Evolutionary conservation across 148 eudicot genomes (phyloP).

Genomic region (Nyssa sinensis): DNA sequence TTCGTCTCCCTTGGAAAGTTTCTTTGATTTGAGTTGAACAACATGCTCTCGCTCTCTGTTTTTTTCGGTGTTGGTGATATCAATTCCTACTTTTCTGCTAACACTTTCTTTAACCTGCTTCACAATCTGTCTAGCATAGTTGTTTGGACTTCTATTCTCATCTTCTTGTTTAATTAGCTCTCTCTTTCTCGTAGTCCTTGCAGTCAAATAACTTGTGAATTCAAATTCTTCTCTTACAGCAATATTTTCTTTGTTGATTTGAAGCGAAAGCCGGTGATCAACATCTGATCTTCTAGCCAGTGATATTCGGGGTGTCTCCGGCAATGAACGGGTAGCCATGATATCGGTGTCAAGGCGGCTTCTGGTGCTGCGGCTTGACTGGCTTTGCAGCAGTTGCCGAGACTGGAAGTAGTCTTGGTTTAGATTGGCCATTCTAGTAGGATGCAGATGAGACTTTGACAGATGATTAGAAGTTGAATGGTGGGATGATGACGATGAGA

Average conservation of each 20-base stretch:
- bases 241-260: conserved; percentile 54
- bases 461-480: neutral
- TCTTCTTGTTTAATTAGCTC: conserved; percentile 23
- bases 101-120: conserved; percentile 69
- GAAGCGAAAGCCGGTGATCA: conserved; percentile 58
- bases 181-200: conserved; percentile 24
- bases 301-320: conserved; percentile 47
- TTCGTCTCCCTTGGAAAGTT: conserved; percentile 21
- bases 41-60: conserved; percentile 39
- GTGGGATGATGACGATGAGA: conserved; percentile 22
- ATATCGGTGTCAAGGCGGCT: conserved; percentile 9
- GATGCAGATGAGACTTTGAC: too few species aligned
- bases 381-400: conserved; percentile 3
- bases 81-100: conserved; percentile 57
- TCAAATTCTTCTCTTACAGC: conserved; percentile 28
- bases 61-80: conserved; percentile 59
- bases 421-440: too few species aligned
- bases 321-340: conserved; percentile 24
- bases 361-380: too few species aligned
- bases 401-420: neutral
- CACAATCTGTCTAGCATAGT: conserved; percentile 61
- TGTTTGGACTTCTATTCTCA: conserved; percentile 45
- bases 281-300: conserved; percentile 41
- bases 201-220: too few species aligned
- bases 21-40: conserved; percentile 38